These are phyloP conservation scores for Nidula niveotomentosa DNA, from an alignment of 1,284 basidiomycete species.

Conservation along the genomic window DNA sequence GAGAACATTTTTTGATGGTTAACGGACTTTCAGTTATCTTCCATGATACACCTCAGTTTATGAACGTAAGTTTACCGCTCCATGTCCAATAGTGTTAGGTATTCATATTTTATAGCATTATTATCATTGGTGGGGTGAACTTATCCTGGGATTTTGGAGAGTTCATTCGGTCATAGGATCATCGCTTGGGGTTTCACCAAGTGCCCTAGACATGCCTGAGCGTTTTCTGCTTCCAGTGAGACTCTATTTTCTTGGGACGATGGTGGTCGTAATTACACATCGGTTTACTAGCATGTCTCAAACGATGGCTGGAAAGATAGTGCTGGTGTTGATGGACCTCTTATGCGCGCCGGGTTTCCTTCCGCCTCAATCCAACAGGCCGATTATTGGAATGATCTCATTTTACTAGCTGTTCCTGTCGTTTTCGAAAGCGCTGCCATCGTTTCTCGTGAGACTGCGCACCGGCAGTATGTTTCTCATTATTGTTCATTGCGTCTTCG, in stretches of 20 bases:
- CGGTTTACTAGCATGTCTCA: not conserved
- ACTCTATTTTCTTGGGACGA: not conserved
- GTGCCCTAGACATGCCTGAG: not conserved
- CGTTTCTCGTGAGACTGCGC: conserved; percentile 24
- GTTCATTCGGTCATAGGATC: not conserved
- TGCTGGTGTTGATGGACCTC: not conserved
- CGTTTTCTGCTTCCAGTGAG: conserved; percentile 1
- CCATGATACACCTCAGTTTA: conserved; percentile 22
- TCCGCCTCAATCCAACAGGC: not conserved
- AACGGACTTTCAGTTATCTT: conserved; percentile 29
- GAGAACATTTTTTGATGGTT: conserved; percentile 23
- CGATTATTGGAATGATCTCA: not conserved
- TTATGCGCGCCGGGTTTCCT: not conserved
- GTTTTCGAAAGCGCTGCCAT: conserved; percentile 13
- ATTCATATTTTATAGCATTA: not conserved
- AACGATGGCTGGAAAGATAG: not conserved
- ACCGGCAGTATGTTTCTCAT: conserved; percentile 22
- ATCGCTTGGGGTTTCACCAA: not conserved
- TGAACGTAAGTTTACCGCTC: not conserved
- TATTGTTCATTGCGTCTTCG: not conserved
- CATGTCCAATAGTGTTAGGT: not conserved
- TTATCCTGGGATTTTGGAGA: conserved; percentile 1
- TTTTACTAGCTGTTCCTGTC: not conserved
- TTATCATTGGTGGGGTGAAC: conserved; percentile 4
- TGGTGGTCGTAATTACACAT: not conserved